Base-by-base conservation (phyloP, 78 protist species). In the Isochrysis galbana region DNA sequence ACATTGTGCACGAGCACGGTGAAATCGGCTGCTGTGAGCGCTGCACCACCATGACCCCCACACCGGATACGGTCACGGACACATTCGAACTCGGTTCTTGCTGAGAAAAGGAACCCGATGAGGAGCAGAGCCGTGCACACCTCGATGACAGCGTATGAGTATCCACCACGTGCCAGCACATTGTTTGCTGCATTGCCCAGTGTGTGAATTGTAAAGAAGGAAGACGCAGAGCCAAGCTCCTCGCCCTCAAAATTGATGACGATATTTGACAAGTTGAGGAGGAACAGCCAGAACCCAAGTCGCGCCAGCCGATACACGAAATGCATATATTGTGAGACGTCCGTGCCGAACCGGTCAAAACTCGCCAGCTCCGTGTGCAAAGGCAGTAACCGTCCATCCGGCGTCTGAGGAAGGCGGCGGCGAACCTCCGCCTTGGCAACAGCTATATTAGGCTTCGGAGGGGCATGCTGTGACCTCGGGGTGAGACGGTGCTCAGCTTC, bases 281-380 rank as follows among this genome's bases (percentile, higher is more conserved):
- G 17, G 82, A 72, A 72, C 44, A 72, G 82, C 42, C 2, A 34
- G 44, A n/a, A 19, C 44, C 2, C 29, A 19, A n/a, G 5, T 14
- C 82, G 82, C 82, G 82, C 17, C 32, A 3, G 2, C 44, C 17
- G 41, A 41, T 72, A 72, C 44, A 34, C 17, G 41, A 72, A 72
- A 41, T 72, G 82, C 82, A 72, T 72, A 41, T 72, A 72, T 41
- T 72, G 82, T 23, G 44, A 34, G 17, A 72, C 42, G 41, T 72
- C 82, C 32, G 82, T 72, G 39, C 82, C 82, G 41, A 72, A 72
- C 32, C 82, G 82, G 41, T 72, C 82, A 17, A 72, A 72, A 41
- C 17, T 19, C 44, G 32, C 36, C 32, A 72, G 82, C 82, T 2
- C 44, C 36, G 82, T 32, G 82, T 72, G 17, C 82, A 72, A 3